Base-by-base conservation (phyloP, 2,329 filamentous ascomycete species). In the Colletotrichum truncatum region DNA sequence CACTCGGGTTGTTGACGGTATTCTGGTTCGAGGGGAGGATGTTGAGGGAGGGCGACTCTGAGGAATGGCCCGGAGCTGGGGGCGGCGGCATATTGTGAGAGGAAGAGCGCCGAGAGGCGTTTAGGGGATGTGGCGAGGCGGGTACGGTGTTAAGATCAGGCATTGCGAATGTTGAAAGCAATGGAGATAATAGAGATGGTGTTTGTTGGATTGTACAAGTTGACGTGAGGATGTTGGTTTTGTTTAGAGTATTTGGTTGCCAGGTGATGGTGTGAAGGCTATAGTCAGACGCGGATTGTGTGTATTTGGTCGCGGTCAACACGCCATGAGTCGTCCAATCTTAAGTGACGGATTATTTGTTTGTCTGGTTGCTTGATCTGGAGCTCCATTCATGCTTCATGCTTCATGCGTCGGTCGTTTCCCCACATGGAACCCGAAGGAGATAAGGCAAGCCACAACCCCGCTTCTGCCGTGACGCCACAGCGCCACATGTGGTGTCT, bases 21-120 rank as follows among this genome's bases (percentile, higher is more conserved):
- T 73, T 78, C 73, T 86, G 84, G 74, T 86, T 87, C 23, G 84
- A 87, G 3, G 86, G 87, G 18, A 89, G 81, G 69, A 89, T 85
- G 67, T 88, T 85, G 28, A 87, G 77, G 12, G 83, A 81, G 6
- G 83, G 77, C 18, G 67, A 56, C 21, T 65, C 57, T 18, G 62
- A 62, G 9, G 57, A 25, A 18, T 55, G 58, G 10, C n/a, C 60
- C 5, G 71, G 71, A 8, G 72, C 68, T 4, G 79, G 74, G 23
- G 79, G 78, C 39, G 79, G 76, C 52, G 80, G 73, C 77, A 82
- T 82, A 60, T 82, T 80, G 62, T 76, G 76, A 18, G 78, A 76
- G 28, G 84, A 83, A 41, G 80, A 74, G 49, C 84, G 83, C 51
- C 81, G 77, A 21, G 81, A 79, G 8, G 73, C 70, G 18, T 78